Conservation (phyloP, 225 moss, liverwort and hornwort species). For the Ulota crispa region DNA sequence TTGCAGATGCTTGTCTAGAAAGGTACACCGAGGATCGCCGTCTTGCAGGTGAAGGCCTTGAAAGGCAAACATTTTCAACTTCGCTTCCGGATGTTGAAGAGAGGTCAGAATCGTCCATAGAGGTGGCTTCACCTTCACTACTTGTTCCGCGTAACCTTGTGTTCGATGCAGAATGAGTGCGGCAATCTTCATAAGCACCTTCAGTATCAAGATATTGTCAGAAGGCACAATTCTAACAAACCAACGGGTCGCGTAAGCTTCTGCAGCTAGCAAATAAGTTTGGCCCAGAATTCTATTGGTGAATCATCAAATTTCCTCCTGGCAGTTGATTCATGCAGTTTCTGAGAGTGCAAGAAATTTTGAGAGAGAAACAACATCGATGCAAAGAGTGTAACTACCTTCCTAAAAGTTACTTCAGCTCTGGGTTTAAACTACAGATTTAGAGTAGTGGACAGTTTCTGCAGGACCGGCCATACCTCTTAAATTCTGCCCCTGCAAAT, state of each 20-base stretch:
- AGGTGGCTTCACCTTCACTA: slow-evolving; percentile 23
- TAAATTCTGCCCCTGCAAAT: slow-evolving; percentile 16
- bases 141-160: slow-evolving; percentile 6
- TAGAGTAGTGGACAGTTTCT: background rate
- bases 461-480: slow-evolving; percentile 26
- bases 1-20: slow-evolving; percentile 20
- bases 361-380: background rate
- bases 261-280: background rate
- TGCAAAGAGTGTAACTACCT: background rate
- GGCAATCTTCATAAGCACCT: slow-evolving; percentile 17
- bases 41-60: slow-evolving; percentile 19
- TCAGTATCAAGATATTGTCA: background rate
- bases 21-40: slow-evolving; percentile 17
- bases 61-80: slow-evolving; percentile 26
- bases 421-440: background rate
- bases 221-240: background rate
- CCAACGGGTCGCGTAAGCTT: background rate
- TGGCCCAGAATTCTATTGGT: background rate
- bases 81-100: slow-evolving; percentile 54
- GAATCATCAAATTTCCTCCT: background rate
- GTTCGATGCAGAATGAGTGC: slow-evolving; percentile 15
- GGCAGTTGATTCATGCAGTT: background rate
- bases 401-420: background rate
- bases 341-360: background rate
- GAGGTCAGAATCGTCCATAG: slow-evolving; percentile 32